These are phyloP conservation scores for Drechslera avenae DNA, from an alignment of 2,329 filamentous ascomycete species.

Conservation along the genomic window DNA sequence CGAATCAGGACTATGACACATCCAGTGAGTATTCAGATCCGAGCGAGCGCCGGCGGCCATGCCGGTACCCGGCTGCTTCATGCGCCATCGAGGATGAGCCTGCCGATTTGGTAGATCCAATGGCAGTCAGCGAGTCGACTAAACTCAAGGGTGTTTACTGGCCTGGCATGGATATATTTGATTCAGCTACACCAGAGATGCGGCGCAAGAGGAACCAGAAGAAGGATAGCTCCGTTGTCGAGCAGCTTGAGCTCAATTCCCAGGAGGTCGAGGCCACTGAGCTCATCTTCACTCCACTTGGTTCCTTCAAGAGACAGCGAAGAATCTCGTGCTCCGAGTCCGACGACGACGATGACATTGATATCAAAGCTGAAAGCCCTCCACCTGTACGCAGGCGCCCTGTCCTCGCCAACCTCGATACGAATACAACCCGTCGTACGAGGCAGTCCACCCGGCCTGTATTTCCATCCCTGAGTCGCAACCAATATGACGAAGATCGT, in stretches of 20 bases:
- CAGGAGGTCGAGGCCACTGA: conserved; percentile 67
- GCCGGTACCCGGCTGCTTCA: conserved; percentile 32
- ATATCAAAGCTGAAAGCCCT: conserved; percentile 45
- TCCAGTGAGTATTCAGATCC: conserved; percentile 47
- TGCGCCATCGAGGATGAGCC: conserved; percentile 43
- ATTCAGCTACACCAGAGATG: conserved; percentile 75
- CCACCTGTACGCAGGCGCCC: conserved; percentile 31
- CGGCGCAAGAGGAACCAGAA: conserved; percentile 77
- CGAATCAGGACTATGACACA: conserved; percentile 46
- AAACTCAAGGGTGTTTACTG: conserved; percentile 74
- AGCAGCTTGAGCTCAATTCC: conserved; percentile 69
- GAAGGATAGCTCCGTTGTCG: conserved; percentile 73
- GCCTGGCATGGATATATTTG: conserved; percentile 82
- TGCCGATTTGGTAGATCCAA: conserved; percentile 28
- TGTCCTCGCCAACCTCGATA: conserved; percentile 40
- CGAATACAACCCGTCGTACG: conserved; percentile 38
- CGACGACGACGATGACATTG: conserved; percentile 47
- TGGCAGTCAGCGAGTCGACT: conserved; percentile 46
- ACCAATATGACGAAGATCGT: conserved; percentile 40
- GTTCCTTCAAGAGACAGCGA: conserved; percentile 50
- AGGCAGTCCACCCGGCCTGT: conserved; percentile 34
- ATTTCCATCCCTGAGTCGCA: conserved; percentile 25
- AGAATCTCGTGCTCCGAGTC: conserved; percentile 53
- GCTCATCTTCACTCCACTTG: conserved; percentile 62
- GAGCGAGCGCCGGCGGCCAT: conserved; percentile 29